Conservation (phyloP, 2,329 filamentous ascomycete species). For the Aspergillus thermomutatus region DNA sequence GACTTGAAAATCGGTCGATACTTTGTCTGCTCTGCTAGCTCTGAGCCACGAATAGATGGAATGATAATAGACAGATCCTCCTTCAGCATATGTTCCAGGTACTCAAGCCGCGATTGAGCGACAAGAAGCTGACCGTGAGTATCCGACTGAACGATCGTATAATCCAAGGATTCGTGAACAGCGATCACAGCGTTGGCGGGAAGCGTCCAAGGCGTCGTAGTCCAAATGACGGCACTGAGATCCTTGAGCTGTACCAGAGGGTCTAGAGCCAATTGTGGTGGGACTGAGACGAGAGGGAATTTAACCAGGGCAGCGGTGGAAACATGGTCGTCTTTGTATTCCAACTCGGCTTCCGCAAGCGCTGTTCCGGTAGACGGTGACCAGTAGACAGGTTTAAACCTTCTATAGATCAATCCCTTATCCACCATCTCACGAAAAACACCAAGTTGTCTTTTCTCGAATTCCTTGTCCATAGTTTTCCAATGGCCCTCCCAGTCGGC, state of each 20-base stretch:
- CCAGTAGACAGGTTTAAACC: constrained; percentile 64
- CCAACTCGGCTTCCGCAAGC: constrained; percentile 62
- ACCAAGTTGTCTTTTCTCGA: constrained; percentile 58
- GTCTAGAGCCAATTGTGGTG: constrained; percentile 42
- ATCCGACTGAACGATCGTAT: constrained; percentile 62
- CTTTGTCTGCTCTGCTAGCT: constrained; percentile 59
- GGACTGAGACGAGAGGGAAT: constrained; percentile 62
- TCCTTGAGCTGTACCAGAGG: constrained; percentile 43
- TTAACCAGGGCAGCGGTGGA: constrained; percentile 65
- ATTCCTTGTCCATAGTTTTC: constrained; percentile 60
- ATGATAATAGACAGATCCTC: constrained; percentile 51
- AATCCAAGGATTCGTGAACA: constrained; percentile 70
- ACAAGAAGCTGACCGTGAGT: constrained; percentile 64
- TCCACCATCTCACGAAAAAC: constrained; percentile 62
- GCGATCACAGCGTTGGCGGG: constrained; percentile 91
- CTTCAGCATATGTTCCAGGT: constrained; percentile 50
- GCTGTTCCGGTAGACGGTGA: constrained; percentile 63
- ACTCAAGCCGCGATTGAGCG: constrained; percentile 65
- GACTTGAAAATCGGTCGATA: constrained; percentile 72
- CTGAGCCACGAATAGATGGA: constrained; percentile 59
- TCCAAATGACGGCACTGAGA: constrained; percentile 90
- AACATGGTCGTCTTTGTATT: constrained; percentile 61
- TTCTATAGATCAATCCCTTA: constrained; percentile 59
- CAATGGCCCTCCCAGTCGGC: constrained; percentile 62
- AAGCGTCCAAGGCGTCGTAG: constrained; percentile 95